Base-by-base conservation (phyloP, 805 yeast genomes). In the Myxozyma neglecta region DNA sequence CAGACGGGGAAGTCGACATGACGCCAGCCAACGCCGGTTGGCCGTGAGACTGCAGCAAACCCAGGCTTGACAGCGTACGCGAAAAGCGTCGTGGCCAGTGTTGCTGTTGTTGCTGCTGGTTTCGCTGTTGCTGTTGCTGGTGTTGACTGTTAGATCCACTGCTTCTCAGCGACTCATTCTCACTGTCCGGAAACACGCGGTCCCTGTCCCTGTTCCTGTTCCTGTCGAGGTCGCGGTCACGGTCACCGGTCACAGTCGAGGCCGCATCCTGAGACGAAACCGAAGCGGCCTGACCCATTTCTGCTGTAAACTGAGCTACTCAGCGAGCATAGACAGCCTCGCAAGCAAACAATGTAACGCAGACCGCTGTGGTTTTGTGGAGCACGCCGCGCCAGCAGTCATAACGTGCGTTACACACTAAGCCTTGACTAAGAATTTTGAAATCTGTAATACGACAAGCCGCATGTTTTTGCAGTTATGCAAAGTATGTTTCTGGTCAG, bases 51-150 rank as follows among this genome's bases (percentile, higher is more conserved):
- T 51, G 55, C 14, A 51, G 46, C 13, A 51, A 44, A 11, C 58
- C 61, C 16, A 60, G 43, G 34, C 60, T 60, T 4, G 60, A 52
- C 9, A 60, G 44, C 32, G 51, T 60, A n/a, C 58, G 45, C 8
- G 61, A 56, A 7, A 57, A 47, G 24, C 64, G 48, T 6, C 61
- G 57, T 13, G 58, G 54, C 32, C 46, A 42, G 34, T 40, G 42
- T 3, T 18, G 34, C 44, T 45, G 49, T 32, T 16, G 43, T 1
- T 29, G 46, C 32, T 45, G 51, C 35, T 24, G 57, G 3, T 20
- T 40, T 14, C 13, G 46, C 18, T 18, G 55, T 13, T 24, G 46
- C 20, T 24, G 47, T 20, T 39, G 46, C 13, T 35, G 53, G n/a
- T 6, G 43, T 16, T 11, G 39, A 29, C 16, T 16, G 53, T 14